phyloP scores from a whole-genome alignment of 2,329 filamentous ascomycete species.

The Amphichorda felina region DNA sequence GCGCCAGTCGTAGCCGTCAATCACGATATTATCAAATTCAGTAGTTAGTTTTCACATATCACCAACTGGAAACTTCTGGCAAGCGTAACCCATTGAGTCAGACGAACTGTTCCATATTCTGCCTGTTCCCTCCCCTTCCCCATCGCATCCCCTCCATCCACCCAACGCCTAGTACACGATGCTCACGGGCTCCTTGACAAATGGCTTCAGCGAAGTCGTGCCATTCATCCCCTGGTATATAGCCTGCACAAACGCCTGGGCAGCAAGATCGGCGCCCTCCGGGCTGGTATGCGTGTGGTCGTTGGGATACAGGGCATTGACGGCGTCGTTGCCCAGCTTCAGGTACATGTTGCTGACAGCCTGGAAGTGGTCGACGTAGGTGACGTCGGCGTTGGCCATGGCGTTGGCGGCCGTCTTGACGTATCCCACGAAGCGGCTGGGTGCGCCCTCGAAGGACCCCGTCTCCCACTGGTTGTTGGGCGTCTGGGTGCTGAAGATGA shows the following conservation, averaged over 20 bases:
- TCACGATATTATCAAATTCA: too few relatives aligned
- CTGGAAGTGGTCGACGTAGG: constrained; percentile 48
- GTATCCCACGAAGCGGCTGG: constrained; percentile 45
- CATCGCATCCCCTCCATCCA: too few relatives aligned
- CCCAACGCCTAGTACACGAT: too few relatives aligned
- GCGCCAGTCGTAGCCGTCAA: too few relatives aligned
- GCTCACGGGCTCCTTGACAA: too few relatives aligned
- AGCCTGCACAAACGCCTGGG: constrained; percentile 36
- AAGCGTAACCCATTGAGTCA: too few relatives aligned
- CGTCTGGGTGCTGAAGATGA: constrained; percentile 46
- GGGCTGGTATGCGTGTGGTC: constrained; percentile 53
- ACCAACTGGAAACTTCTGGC: too few relatives aligned
- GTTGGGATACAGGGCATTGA: constrained; percentile 41
- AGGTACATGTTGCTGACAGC: constrained; percentile 43
- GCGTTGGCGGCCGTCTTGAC: constrained; percentile 26
- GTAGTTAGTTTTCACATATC: too few relatives aligned
- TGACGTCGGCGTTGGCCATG: constrained; percentile 26
- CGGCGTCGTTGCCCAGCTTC: constrained; percentile 32
- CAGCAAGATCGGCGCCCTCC: constrained; percentile 40
- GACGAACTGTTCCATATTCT: too few relatives aligned
- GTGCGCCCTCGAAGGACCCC: constrained; percentile 33
- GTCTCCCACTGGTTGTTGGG: constrained; percentile 47
- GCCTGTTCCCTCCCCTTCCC: too few relatives aligned
- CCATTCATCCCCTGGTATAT: constrained; percentile 16
- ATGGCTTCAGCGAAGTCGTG: too few relatives aligned